Evolutionary conservation across 352 stramenopile species (phyloP).

Genomic region (Globisporangium abappressorium): DNA sequence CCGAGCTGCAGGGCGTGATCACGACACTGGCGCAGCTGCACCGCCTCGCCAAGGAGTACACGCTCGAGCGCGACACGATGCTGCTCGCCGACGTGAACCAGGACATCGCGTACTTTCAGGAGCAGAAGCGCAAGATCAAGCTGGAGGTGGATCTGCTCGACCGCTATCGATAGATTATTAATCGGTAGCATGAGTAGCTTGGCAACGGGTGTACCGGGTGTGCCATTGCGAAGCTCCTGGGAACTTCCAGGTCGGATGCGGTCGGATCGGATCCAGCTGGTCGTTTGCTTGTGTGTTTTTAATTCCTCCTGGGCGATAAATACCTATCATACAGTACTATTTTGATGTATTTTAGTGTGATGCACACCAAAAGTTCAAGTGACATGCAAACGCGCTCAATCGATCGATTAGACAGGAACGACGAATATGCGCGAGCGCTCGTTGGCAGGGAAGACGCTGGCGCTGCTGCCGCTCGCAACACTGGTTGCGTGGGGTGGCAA

Average conservation of each 20-base stretch:
- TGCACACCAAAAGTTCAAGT: not conserved
- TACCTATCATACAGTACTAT: not conserved
- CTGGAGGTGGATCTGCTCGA: conserved; percentile 26
- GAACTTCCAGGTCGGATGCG: not conserved
- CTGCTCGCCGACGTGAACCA: conserved; percentile 34
- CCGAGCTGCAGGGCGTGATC: conserved; percentile 35
- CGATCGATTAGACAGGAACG: not conserved
- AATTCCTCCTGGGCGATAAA: not conserved
- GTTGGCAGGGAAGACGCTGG: conserved; percentile 38
- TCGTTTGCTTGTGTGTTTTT: not conserved
- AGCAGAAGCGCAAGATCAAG: conserved; percentile 38
- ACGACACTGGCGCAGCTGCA: conserved; percentile 36
- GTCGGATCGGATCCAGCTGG: not conserved
- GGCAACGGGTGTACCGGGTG: not conserved
- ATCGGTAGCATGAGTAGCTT: not conserved
- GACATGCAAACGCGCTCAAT: not conserved
- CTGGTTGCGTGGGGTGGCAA: conserved; percentile 74
- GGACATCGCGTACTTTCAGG: conserved; percentile 47
- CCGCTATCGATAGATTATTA: not conserved
- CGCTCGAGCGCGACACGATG: conserved; percentile 12
- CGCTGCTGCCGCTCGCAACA: conserved; percentile 53
- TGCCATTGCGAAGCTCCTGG: not conserved
- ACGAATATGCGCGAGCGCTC: conserved; percentile 21
- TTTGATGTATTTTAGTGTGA: not conserved
- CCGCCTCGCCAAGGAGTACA: conserved; percentile 35